Base-by-base conservation (phyloP, 768 basidiomycete species). In the Chalciporus pseudorubinellus region DNA sequence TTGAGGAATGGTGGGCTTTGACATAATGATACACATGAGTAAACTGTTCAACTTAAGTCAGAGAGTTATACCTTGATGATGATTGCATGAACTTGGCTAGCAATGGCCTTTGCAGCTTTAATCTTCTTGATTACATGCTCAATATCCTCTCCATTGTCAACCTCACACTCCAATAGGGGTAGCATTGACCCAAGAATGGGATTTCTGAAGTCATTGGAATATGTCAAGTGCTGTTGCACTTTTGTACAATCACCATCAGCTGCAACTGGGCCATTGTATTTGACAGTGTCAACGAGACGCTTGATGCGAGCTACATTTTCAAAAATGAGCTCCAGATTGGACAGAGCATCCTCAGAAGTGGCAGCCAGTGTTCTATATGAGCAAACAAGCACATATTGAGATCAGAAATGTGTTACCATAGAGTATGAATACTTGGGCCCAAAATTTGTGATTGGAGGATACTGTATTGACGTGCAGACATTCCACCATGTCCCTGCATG, bases 201-300 rank as follows among this genome's bases (percentile, higher is more conserved):
- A 9, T 59, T 51, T 3, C 68, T 64, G 34, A 56, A 61, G 19
- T 63, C 54, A 20, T 49, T 65, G 4, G 65, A 70, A 49, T 62
- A 65, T 3, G 61, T 52, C 0, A 70, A 52, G 19, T n/a, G 39
- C n/a, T 16, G 39, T 1, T 61, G 41, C 6, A 68, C 67, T 46
- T 70, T 68, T 4, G 68, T 67, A 41, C 63, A 64, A 36, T 70
- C 68, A 1, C 60, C 59, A 3, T 53, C 61, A 21, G 63, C 48
- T 2, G 58, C 48, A 26, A 70, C 51, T 8, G 68, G 67, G 2
- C 66, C 65, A 13, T 22, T 38, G 36, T 64, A 67, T 1, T 44
- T 24, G 7, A 61, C 29, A 0, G 44, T 46, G 21, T 63, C 59
- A 1, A 59, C 50, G 16, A 65, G 56, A 1, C 65, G 56, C 55